A percentile compares a stretch with the other conserved stretches of the same genome.
These are phyloP conservation scores for Pyrrhoderma noxium DNA, from an alignment of 1,284 basidiomycete genomes.

Conservation along the genomic window DNA sequence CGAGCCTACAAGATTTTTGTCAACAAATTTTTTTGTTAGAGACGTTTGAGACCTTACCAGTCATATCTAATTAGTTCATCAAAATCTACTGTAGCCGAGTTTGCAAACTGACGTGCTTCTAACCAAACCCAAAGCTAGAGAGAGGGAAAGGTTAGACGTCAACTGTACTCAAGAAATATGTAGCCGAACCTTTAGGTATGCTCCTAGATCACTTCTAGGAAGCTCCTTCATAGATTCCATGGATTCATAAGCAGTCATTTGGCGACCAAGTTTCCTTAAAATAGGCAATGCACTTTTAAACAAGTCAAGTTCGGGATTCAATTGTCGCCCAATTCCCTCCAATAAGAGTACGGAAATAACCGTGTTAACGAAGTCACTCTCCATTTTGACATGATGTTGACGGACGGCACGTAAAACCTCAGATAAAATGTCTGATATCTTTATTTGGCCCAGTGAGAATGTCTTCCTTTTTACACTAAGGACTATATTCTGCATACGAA, in stretches of 20 bases:
- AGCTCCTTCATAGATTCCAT: constrained; percentile 43
- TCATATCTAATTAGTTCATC: constrained; percentile 77
- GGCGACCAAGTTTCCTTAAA: constrained; percentile 77
- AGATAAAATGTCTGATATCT: constrained; percentile 88
- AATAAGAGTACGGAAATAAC: constrained; percentile 90
- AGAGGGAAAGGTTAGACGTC: constrained; percentile 3
- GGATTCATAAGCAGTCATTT: constrained; percentile 77
- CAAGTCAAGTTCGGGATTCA: constrained; percentile 89
- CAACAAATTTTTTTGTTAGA: neutral
- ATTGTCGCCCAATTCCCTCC: constrained; percentile 92
- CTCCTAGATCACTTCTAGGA: constrained; percentile 65
- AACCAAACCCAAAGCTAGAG: constrained; percentile 82
- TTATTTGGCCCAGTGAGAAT: constrained; percentile 92
- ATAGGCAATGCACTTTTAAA: constrained; percentile 93
- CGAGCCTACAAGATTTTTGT: neutral
- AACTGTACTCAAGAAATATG: constrained; percentile 6
- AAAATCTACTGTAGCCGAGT: constrained; percentile 64
- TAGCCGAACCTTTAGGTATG: constrained; percentile 73
- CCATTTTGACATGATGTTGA: constrained; percentile 96
- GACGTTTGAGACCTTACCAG: constrained; percentile 41
- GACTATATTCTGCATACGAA: constrained; percentile 96
- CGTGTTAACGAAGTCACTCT: constrained; percentile 97
- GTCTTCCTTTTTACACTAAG: constrained; percentile 93
- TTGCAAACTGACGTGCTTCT: constrained; percentile 83
- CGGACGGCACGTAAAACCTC: constrained; percentile 87